phyloP scores from a whole-genome alignment of 2,329 filamentous ascomycete species.

The Cladobotryum protrusum region DNA sequence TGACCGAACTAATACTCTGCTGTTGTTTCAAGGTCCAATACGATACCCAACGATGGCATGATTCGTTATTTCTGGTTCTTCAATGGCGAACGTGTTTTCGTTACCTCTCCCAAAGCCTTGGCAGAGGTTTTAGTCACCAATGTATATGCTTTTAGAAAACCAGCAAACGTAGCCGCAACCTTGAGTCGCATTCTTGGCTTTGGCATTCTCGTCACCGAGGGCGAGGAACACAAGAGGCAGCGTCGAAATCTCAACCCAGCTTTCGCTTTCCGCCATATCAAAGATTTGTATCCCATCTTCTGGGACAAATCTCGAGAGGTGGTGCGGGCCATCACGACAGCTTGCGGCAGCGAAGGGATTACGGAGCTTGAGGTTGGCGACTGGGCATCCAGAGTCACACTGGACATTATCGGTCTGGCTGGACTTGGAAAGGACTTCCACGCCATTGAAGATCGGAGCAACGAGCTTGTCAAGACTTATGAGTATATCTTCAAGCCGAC shows the following conservation, averaged over 20 bases:
- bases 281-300: slow-evolving; percentile 77
- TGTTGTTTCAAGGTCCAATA: not conserved
- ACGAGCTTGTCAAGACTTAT: slow-evolving; percentile 54
- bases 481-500: slow-evolving; percentile 47
- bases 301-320: slow-evolving; percentile 71
- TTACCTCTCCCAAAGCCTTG: slow-evolving; percentile 58
- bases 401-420: slow-evolving; percentile 70
- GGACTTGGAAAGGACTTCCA: slow-evolving; percentile 67
- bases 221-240: slow-evolving; percentile 81
- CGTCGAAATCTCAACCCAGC: slow-evolving; percentile 74
- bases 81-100: slow-evolving; percentile 57
- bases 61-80: slow-evolving; percentile 59
- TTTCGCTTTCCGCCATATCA: slow-evolving; percentile 80
- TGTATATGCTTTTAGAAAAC: slow-evolving; percentile 66
- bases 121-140: slow-evolving; percentile 63
- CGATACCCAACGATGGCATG: slow-evolving; percentile 59
- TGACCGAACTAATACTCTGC: not conserved
- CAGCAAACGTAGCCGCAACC: slow-evolving; percentile 43
- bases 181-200: slow-evolving; percentile 61
- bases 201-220: slow-evolving; percentile 74
- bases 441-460: slow-evolving; percentile 55
- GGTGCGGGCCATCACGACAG: slow-evolving; percentile 51
- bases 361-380: slow-evolving; percentile 49
- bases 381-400: slow-evolving; percentile 62
- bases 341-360: slow-evolving; percentile 25